These are phyloP conservation scores for Agaricus blazei DNA, from an alignment of 768 basidiomycete genomes.

Conservation along the genomic window DNA sequence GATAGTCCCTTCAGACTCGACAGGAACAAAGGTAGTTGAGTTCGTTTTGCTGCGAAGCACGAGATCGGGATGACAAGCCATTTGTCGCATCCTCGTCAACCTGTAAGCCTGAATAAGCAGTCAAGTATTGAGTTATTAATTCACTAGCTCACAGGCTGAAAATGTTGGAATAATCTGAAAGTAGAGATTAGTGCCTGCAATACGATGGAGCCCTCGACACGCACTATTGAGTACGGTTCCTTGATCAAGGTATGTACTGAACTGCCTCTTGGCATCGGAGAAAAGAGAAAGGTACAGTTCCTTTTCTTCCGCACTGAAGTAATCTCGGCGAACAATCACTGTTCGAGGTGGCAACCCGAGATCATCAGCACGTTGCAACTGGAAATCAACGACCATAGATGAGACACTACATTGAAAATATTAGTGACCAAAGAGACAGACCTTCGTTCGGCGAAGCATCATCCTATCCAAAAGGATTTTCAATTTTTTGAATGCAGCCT, in stretches of 20 bases:
- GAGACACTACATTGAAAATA: too few relatives aligned
- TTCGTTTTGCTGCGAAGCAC: conserved; percentile 86
- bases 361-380: conserved; percentile 95
- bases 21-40: conserved; percentile 49
- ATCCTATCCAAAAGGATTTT: conserved; percentile 84
- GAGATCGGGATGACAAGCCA: conserved; percentile 93
- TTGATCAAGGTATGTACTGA: conserved; percentile 83
- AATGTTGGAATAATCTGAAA: conserved; percentile 81
- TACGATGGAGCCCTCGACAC: conserved; percentile 21
- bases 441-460: conserved; percentile 94
- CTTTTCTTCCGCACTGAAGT: conserved; percentile 96
- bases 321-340: conserved; percentile 82
- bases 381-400: background rate
- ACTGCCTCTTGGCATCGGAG: conserved; percentile 89
- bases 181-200: background rate
- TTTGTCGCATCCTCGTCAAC: conserved; percentile 93
- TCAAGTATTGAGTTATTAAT: background rate
- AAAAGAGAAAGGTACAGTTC: conserved; percentile 90
- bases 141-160: conserved; percentile 59
- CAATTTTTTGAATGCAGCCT: conserved; percentile 86
- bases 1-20: conserved; percentile 72
- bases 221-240: conserved; percentile 91
- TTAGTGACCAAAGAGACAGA: conserved; percentile 16
- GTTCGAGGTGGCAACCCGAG: conserved; percentile 91
- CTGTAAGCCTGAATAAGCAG: conserved; percentile 30